Conservation (phyloP, 345 rosid species). For the Cardamine resedifolia region DNA sequence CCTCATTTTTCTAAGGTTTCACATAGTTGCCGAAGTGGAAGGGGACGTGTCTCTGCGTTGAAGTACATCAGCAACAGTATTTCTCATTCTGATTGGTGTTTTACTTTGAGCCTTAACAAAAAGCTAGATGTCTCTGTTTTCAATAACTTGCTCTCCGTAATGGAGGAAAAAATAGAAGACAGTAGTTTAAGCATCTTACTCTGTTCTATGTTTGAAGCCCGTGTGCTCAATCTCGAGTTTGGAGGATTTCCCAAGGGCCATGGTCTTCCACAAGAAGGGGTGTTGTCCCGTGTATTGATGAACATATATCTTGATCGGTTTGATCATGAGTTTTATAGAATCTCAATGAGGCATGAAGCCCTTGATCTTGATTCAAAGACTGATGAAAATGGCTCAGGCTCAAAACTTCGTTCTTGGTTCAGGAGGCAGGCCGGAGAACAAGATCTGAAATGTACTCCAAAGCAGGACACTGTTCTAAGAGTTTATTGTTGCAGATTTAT, state of each 20-base stretch:
- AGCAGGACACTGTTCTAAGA: slow-evolving; percentile 43
- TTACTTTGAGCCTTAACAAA: slow-evolving; percentile 56
- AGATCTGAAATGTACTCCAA: slow-evolving; percentile 22
- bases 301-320: slow-evolving; percentile 76
- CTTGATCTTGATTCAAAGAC: slow-evolving; percentile 40
- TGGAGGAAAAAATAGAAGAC: slow-evolving; percentile 70
- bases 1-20: slow-evolving; percentile 84
- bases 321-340: slow-evolving; percentile 68
- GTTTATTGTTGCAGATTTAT: slow-evolving; percentile 71
- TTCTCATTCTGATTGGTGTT: slow-evolving; percentile 80
- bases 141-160: slow-evolving; percentile 51
- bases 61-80: slow-evolving; percentile 68
- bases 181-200: slow-evolving; percentile 48
- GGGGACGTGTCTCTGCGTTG: slow-evolving; percentile 65
- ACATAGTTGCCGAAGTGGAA: slow-evolving; percentile 90
- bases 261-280: slow-evolving; percentile 97
- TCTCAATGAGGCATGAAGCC: slow-evolving; percentile 82
- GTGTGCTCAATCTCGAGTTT: slow-evolving; percentile 74
- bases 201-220: slow-evolving; percentile 67
- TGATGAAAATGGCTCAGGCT: slow-evolving; percentile 40
- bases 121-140: slow-evolving; percentile 52
- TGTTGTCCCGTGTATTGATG: slow-evolving; percentile 70
- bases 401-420: slow-evolving; percentile 78
- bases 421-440: slow-evolving; percentile 70
- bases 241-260: slow-evolving; percentile 92